phyloP scores from a whole-genome alignment of 768 basidiomycete species.

The Phylloporus sp. region DNA sequence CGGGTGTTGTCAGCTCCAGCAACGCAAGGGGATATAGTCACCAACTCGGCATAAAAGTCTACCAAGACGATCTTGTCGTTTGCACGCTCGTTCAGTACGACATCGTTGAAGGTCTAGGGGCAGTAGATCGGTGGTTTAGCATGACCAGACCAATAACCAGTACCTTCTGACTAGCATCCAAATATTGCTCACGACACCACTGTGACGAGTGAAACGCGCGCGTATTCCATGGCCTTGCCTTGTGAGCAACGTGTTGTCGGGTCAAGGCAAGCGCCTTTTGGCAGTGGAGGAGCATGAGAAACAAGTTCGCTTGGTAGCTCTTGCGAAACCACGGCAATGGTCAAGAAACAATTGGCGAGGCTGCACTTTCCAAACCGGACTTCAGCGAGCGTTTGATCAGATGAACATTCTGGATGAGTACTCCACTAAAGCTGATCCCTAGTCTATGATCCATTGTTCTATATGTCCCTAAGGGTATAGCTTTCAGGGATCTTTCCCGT shows the following conservation, averaged over 20 bases:
- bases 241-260: slow-evolving; percentile 4
- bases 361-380: too few species aligned
- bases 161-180: slow-evolving; percentile 45
- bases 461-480: too few species aligned
- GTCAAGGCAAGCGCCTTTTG: slow-evolving; percentile 2
- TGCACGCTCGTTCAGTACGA: slow-evolving; percentile 29
- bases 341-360: too few species aligned
- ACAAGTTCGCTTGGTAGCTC: background rate
- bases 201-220: slow-evolving; percentile 42
- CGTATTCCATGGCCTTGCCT: slow-evolving; percentile 22
- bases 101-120: slow-evolving; percentile 34
- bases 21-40: slow-evolving; percentile 10
- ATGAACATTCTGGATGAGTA: too few species aligned
- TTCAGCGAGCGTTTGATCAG: too few species aligned
- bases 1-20: slow-evolving; percentile 1
- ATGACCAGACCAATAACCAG: background rate
- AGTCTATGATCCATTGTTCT: too few species aligned
- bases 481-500: too few species aligned
- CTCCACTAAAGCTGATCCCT: too few species aligned
- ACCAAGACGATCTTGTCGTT: slow-evolving; percentile 60
- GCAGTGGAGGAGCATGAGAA: slow-evolving; percentile 15
- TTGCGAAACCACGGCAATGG: too few species aligned
- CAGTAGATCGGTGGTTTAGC: background rate
- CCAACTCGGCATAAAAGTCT: slow-evolving; percentile 80
- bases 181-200: slow-evolving; percentile 34